These are phyloP conservation scores for Fusarium longipes DNA, from an alignment of 2,329 filamentous ascomycete genomes.

Conservation along the genomic window DNA sequence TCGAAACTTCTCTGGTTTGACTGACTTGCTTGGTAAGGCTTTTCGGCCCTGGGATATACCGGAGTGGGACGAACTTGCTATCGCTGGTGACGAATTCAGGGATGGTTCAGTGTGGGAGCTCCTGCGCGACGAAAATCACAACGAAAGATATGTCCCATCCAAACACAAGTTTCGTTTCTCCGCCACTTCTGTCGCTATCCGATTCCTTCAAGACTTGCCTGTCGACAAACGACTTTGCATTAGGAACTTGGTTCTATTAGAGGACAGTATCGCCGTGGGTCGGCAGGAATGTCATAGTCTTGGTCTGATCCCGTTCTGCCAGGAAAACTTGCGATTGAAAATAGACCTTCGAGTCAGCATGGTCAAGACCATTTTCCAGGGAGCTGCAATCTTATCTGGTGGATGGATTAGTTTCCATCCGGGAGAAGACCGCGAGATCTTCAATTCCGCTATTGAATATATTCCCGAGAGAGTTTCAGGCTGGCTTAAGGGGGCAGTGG, in stretches of 20 bases:
- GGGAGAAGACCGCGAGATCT: too few relatives aligned
- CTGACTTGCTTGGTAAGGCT: not conserved
- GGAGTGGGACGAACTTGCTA: rapidly evolving
- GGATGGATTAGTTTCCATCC: too few relatives aligned
- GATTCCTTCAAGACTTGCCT: not conserved
- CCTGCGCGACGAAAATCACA: not conserved
- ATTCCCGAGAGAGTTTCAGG: rapidly evolving
- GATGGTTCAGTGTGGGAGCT: not conserved
- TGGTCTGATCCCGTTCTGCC: conserved; percentile 14
- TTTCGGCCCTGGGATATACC: conserved; percentile 1
- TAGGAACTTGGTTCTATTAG: not conserved
- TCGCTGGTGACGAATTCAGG: not conserved
- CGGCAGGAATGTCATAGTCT: not conserved
- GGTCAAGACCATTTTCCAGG: not conserved
- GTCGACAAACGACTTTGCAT: not conserved
- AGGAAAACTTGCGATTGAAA: not conserved
- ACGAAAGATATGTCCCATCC: not conserved
- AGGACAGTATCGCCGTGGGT: not conserved
- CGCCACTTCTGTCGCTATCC: not conserved
- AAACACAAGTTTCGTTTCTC: conserved; percentile 6
- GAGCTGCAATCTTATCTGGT: rapidly evolving
- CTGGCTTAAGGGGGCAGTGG: not conserved
- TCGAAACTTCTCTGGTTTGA: rapidly evolving
- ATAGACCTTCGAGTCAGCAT: not conserved
- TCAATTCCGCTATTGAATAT: too few relatives aligned